phyloP scores from a whole-genome alignment of 352 stramenopile species.

The Phytophthora pseudosyringae region DNA sequence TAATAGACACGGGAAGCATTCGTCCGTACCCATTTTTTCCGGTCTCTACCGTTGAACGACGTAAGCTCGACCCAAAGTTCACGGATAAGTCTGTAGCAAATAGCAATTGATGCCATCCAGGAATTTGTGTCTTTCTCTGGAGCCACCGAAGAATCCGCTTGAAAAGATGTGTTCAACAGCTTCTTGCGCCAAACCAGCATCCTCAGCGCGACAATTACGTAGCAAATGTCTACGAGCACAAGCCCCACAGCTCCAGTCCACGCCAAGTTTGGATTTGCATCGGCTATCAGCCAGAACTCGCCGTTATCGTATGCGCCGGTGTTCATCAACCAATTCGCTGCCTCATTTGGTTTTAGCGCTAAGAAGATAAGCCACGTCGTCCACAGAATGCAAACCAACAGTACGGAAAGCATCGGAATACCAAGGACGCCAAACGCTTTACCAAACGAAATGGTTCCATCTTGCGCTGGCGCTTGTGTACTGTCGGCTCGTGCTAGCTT shows the following conservation, averaged over 20 bases:
- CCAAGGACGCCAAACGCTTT: constrained; percentile 21
- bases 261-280: constrained; percentile 8
- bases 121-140: neutral
- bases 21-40: constrained; percentile 30
- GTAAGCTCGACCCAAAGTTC: constrained; percentile 23
- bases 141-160: neutral
- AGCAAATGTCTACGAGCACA: constrained; percentile 9
- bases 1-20: neutral
- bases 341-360: constrained; percentile 19
- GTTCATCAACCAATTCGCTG: constrained; percentile 30
- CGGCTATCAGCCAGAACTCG: constrained; percentile 30
- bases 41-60: constrained; percentile 23
- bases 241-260: constrained; percentile 7
- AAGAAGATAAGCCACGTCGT: constrained; percentile 26
- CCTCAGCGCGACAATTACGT: constrained; percentile 11
- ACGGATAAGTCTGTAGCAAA: neutral
- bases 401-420: constrained; percentile 18
- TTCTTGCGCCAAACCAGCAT: constrained; percentile 27
- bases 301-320: constrained; percentile 27
- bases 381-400: constrained; percentile 25
- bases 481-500: neutral
- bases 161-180: neutral
- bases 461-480: too few relatives aligned
- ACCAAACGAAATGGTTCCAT: neutral
- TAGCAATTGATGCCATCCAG: neutral